Evolutionary conservation across 2,329 filamentous ascomycete genomes (phyloP), one percentile per base, ranked within the genome.

Genomic region (Apiospora sp.): DNA sequence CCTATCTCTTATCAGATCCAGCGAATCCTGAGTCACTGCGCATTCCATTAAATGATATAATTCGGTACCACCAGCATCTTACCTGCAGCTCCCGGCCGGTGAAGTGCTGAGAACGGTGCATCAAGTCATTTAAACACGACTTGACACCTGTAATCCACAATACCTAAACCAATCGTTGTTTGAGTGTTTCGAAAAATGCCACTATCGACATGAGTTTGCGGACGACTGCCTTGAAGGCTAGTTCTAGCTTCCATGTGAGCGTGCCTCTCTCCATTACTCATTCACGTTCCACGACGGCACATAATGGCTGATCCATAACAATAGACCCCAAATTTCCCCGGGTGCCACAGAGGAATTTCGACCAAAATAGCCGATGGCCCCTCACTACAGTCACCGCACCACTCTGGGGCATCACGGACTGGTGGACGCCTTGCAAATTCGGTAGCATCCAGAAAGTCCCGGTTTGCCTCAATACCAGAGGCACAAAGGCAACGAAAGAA

Each of bases 401-500:
- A 75, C 41, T 72, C 77, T 71, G 75, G 75, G 68, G 76, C 72
- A 68, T 37, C 77, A 58, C 76, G 77, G 69, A 80, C 75, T 75
- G 72, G 74, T 72, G 72, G 79, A 72, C 44, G 71, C 41, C 34
- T 61, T 19, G 76, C 78, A 41, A 74, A 78, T 58, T 74, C 80
- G 51, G 68, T 79, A 73, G 77, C 77, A 30, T 77, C 77, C 48
- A 76, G 76, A 71, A 64, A 41, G 58, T 78, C 77, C 41, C 77
- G 81, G 6, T 84, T 84, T 75, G 79, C 83, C 27, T 83, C 84
- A 22, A 81, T 83, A 49, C 82, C 83, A 8, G 83, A 83, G 74
- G 82, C 82, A n/a, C 84, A 86, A 75, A 87, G 84, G 75, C 82
- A 85, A 73, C 84, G 84, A 73, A 85, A 84, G 74, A 84, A 83